Percentiles rank a stretch among this genome's conserved stretches.
Evolutionary conservation across 1,284 basidiomycete species (phyloP).

Genomic region (Leccinum fallax): DNA sequence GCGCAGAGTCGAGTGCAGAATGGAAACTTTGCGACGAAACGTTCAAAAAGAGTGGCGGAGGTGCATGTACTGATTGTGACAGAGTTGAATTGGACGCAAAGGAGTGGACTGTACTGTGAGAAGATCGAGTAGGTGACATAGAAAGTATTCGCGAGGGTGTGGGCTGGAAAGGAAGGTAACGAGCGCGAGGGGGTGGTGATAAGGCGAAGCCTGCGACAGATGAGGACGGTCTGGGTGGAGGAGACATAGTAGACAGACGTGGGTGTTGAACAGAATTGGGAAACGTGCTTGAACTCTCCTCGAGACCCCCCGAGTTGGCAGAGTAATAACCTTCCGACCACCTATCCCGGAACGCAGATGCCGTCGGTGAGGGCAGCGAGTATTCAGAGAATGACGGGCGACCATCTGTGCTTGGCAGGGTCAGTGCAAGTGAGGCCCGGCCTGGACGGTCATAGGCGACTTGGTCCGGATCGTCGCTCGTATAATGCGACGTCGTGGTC

Average conservation of each 20-base stretch:
- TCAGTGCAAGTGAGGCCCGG: constrained; percentile 40
- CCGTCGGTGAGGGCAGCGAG: constrained; percentile 62
- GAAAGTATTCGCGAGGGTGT: constrained; percentile 24
- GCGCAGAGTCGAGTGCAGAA: constrained; percentile 51
- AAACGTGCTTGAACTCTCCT: constrained; percentile 9
- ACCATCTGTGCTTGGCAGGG: constrained; percentile 33
- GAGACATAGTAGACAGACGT: constrained; percentile 51
- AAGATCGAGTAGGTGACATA: constrained; percentile 25
- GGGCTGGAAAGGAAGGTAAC: constrained; percentile 26
- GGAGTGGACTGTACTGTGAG: constrained; percentile 33
- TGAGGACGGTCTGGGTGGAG: constrained; percentile 50
- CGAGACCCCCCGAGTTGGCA: constrained; percentile 24
- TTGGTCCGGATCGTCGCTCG: constrained; percentile 44
- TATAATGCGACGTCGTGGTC: constrained; percentile 41
- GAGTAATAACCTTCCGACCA: constrained; percentile 36
- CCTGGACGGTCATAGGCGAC: constrained; percentile 33
- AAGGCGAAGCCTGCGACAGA: constrained; percentile 44
- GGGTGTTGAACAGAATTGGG: constrained; percentile 26
- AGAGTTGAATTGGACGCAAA: constrained; percentile 34
- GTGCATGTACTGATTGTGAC: constrained; percentile 26
- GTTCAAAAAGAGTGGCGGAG: constrained; percentile 39
- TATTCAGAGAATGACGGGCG: constrained; percentile 59
- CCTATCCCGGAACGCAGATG: constrained; percentile 67
- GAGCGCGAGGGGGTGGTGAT: constrained; percentile 55
- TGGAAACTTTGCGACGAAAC: constrained; percentile 40